Base-by-base conservation (phyloP, 2,329 filamentous ascomycete genomes). In the Parascedosporium putredinis region DNA sequence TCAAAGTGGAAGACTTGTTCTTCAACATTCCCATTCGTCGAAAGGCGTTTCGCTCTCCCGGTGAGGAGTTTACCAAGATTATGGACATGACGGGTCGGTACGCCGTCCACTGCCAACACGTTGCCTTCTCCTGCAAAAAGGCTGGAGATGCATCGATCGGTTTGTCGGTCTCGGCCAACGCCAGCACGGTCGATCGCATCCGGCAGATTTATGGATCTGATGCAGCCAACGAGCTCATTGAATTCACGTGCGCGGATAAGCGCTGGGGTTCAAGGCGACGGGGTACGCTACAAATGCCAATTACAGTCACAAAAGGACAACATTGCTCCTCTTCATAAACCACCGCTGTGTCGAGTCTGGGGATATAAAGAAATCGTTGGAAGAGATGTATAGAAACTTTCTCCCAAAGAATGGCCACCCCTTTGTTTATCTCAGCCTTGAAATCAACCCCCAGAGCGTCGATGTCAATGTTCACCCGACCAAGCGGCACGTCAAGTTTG, bases 381-480 rank as follows among this genome's bases (percentile, higher is more conserved):
- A 98, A 65, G 88, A 95, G 60, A 89, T 85, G 0, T 98, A 97
- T 63, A 76, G 84, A 8, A 72, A 78, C 1, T 97, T 95, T 55
- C 70, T 98, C 3, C 93, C 93, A 0, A 98, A 97, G 66, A 88
- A 87, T 29, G 88, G 89, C 2, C 93, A 95, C 61, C 93, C 93
- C 0, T 98, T 97, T 62, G 74, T 91, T 51, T 98, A 98, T 61
- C 74, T 98, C 23, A 93, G 84, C 60, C 75, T 98, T 2, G 86
- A 95, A 52, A 95, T 98, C 51, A 90, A 97, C 57, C 91, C 93
- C 1, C 81, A 85, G 23, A 77, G 91, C 49, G 88, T 98, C 3
- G 93, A 98, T 64, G 94, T 98, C 61, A 98, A 98, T 58, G 86
- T 98, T 1, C 93, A 98, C 64, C 93, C 93, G 0, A 98, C 93